Percentiles rank a stretch among this genome's conserved stretches.
phyloP scores from a whole-genome alignment of 371 early-diverging fungal species.

The Mortierella sp. region DNA sequence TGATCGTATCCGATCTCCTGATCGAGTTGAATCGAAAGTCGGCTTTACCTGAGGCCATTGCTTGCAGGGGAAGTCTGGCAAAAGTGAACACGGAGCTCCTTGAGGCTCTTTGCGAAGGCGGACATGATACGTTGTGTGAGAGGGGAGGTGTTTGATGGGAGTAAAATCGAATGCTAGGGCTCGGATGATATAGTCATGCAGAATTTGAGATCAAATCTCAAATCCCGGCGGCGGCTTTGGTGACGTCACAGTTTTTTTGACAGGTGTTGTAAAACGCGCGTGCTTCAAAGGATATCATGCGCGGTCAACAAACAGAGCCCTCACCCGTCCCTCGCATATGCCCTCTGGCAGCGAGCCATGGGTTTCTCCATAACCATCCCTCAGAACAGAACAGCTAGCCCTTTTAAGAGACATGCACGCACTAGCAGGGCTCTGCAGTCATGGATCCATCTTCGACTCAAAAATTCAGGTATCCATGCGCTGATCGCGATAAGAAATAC shows the following conservation, averaged over 20 bases:
- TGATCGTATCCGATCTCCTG: neutral
- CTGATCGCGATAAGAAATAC: neutral
- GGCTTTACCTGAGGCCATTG: conserved; percentile 83
- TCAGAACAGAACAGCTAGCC: neutral
- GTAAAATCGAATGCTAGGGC: neutral
- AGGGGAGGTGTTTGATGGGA: conserved; percentile 15
- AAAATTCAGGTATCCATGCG: neutral
- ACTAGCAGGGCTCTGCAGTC: neutral
- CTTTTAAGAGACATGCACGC: neutral
- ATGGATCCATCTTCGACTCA: neutral
- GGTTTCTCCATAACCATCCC: neutral
- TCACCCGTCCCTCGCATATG: neutral
- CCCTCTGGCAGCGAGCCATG: neutral
- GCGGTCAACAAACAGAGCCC: neutral
- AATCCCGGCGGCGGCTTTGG: too few relatives aligned
- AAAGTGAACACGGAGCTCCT: conserved; percentile 93
- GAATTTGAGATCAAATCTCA: too few relatives aligned
- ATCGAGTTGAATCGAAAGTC: neutral
- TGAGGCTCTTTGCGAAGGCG: conserved; percentile 73
- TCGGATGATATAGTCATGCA: conserved; percentile 10
- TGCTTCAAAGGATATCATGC: neutral
- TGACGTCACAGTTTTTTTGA: too few relatives aligned
- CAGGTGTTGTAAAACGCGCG: too few relatives aligned
- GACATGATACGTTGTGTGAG: conserved; percentile 31
- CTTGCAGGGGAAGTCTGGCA: conserved; percentile 89